phyloP scores from a whole-genome alignment of 2,329 filamentous ascomycete species.

The Colletotrichum noveboracense region DNA sequence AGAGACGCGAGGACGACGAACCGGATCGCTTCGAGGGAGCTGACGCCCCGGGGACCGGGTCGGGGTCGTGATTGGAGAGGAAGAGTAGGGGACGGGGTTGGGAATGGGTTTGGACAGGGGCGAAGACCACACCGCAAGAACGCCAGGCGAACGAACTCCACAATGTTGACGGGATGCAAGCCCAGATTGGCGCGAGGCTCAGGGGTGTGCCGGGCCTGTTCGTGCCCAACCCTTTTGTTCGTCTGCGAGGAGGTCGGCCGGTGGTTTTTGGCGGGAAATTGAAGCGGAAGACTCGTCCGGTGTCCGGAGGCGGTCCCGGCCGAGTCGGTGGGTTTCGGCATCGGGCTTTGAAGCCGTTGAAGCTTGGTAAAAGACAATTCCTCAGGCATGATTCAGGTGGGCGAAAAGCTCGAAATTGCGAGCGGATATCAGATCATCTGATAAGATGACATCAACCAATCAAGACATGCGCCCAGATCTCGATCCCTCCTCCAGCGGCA shows the following conservation, averaged over 20 bases:
- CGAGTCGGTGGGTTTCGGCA: neutral
- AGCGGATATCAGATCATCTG: conserved; percentile 5
- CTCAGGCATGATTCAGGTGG: neutral
- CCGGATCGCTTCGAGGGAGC: neutral
- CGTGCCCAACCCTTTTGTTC: neutral
- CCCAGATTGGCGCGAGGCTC: neutral
- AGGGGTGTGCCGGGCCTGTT: neutral
- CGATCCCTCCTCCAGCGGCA: neutral
- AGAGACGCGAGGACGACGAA: neutral
- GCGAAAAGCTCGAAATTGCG: neutral
- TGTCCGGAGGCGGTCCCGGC: neutral
- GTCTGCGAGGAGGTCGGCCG: neutral
- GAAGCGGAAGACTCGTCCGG: neutral
- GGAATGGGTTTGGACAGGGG: neutral
- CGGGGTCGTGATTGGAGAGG: conserved; percentile 4
- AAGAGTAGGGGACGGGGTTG: neutral
- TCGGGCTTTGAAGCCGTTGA: neutral
- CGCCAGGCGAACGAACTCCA: neutral
- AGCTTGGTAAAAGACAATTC: neutral
- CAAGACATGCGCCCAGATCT: neutral
- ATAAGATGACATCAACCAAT: neutral
- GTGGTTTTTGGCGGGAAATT: neutral
- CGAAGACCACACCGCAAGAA: conserved; percentile 14
- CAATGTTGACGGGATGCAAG: neutral
- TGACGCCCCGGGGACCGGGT: neutral